A percentile compares a stretch with the other conserved stretches of the same genome.
Evolutionary conservation across 2,329 filamentous ascomycete species (phyloP).

Genomic region (Talaromyces sp.): DNA sequence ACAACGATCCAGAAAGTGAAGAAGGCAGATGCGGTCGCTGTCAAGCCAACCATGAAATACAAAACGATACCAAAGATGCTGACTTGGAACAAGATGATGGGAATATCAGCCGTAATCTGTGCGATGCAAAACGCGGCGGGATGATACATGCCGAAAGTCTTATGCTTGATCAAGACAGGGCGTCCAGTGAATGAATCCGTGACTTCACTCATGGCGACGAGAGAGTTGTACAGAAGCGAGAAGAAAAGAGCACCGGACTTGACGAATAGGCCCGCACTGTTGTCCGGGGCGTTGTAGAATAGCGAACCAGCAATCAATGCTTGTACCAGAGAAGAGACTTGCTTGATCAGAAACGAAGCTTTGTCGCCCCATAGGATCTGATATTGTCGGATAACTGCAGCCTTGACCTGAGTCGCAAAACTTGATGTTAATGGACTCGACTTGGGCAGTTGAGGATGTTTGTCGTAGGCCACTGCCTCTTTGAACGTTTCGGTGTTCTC

Average conservation of each 20-base stretch:
- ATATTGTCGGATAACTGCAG: constrained; percentile 55
- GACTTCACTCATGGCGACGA: constrained; percentile 65
- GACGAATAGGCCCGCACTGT: constrained; percentile 59
- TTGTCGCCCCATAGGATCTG: constrained; percentile 65
- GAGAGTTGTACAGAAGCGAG: constrained; percentile 58
- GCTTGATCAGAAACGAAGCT: constrained; percentile 61
- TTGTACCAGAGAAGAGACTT: constrained; percentile 55
- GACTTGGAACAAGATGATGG: constrained; percentile 58
- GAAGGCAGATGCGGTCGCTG: constrained; percentile 51
- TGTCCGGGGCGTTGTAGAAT: constrained; percentile 61
- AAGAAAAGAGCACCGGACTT: constrained; percentile 65
- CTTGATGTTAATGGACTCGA: constrained; percentile 61
- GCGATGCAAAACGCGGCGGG: constrained; percentile 47
- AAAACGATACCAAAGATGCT: constrained; percentile 56
- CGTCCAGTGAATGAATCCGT: constrained; percentile 60
- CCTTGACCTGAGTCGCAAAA: constrained; percentile 42
- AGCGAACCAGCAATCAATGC: constrained; percentile 63
- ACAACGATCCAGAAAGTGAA: constrained; percentile 61
- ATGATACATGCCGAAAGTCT: constrained; percentile 56
- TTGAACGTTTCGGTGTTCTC: constrained; percentile 54
- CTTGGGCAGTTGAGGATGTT: constrained; percentile 52
- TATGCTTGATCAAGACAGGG: constrained; percentile 58
- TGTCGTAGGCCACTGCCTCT: constrained; percentile 52
- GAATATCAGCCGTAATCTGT: constrained; percentile 50
- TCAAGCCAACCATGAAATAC: constrained; percentile 63